Conservation (phyloP, 1,284 basidiomycete species). For the Rhodotorula sp. region DNA sequence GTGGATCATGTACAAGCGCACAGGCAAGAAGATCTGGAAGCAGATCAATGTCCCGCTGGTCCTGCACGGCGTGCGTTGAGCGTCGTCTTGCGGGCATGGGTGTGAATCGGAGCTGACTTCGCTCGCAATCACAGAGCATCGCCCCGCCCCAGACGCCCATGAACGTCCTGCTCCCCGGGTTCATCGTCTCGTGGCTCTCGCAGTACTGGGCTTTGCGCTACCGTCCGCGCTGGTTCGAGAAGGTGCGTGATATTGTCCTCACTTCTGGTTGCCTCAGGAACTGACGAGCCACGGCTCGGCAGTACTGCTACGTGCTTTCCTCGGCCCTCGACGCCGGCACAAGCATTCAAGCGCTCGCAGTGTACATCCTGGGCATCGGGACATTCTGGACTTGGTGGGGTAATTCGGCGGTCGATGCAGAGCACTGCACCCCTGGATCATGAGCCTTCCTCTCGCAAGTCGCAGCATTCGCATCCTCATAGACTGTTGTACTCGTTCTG, state of each 20-base stretch:
- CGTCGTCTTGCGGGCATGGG: background rate
- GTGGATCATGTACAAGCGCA: constrained; percentile 44
- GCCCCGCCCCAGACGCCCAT: constrained; percentile 47
- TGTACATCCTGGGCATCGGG: constrained; percentile 44
- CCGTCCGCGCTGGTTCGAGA: constrained; percentile 47
- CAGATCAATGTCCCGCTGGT: constrained; percentile 45
- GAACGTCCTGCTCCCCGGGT: constrained; percentile 46
- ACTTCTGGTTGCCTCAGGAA: background rate
- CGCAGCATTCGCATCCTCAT: background rate
- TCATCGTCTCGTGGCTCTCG: constrained; percentile 43
- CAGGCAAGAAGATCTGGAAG: constrained; percentile 37
- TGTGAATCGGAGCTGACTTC: background rate
- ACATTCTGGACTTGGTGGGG: constrained; percentile 43
- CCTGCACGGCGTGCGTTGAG: constrained; percentile 39
- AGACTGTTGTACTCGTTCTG: background rate
- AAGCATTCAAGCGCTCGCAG: constrained; percentile 45
- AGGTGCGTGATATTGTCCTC: constrained; percentile 38
- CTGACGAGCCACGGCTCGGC: background rate
- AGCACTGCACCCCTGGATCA: constrained; percentile 43
- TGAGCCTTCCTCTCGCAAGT: background rate
- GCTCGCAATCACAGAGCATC: constrained; percentile 25
- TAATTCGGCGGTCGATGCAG: constrained; percentile 42
- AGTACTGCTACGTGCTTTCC: constrained; percentile 43
- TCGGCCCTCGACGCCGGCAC: constrained; percentile 47
- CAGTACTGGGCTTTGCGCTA: constrained; percentile 46